A percentile compares a stretch with the other conserved stretches of the same genome.
phyloP scores from a whole-genome alignment of 108 stramenopile species.

The Aurantiochytrium sp. region DNA sequence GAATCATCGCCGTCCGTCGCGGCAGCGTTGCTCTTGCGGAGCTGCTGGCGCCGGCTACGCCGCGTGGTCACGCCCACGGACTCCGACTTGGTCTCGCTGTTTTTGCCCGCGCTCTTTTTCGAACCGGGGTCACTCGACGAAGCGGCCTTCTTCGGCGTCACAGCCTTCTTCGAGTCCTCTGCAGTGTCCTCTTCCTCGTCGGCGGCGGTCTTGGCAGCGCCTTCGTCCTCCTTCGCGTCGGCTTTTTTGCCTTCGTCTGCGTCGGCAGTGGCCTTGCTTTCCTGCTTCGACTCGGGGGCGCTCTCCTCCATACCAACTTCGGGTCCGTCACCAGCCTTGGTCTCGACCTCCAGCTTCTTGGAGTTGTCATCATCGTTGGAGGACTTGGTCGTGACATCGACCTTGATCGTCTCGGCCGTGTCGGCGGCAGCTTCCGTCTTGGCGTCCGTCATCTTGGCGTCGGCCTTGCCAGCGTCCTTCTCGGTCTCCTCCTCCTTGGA shows the following conservation, averaged over 20 bases:
- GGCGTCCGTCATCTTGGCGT: neutral
- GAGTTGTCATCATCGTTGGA: too few species aligned
- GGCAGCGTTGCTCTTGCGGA: conserved; percentile 8
- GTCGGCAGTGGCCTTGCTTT: too few species aligned
- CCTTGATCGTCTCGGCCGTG: too few species aligned
- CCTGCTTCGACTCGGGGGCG: too few species aligned
- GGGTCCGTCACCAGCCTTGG: too few species aligned
- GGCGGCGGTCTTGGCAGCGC: neutral
- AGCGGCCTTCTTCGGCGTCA: neutral
- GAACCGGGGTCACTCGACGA: neutral
- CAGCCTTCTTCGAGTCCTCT: neutral
- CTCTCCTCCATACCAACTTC: too few species aligned
- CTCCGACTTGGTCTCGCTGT: neutral
- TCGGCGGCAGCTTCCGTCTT: too few species aligned
- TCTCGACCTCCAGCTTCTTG: too few species aligned
- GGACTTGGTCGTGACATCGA: too few species aligned
- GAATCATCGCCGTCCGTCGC: neutral
- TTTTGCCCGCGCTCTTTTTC: neutral
- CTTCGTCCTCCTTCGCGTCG: neutral
- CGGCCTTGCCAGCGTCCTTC: neutral
- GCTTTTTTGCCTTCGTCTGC: too few species aligned
- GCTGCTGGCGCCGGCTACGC: neutral
- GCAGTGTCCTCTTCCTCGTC: neutral
- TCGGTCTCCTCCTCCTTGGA: neutral
- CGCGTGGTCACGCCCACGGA: neutral